Evolutionary conservation across 257 asterid genomes (phyloP).

Genomic region (Coffea canephora): DNA sequence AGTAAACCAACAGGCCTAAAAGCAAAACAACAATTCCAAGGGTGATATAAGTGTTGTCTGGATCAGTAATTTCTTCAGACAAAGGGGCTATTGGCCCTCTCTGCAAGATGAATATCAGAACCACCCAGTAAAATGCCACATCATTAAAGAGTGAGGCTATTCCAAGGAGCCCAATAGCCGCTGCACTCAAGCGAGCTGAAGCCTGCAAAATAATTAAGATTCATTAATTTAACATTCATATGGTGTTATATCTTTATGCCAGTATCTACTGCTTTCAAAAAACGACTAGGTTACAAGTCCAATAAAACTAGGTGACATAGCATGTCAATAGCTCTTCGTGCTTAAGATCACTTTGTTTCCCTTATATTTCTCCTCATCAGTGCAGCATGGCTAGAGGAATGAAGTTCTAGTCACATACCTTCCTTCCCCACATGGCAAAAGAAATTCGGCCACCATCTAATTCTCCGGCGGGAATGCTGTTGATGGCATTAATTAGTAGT

Average conservation of each 20-base stretch:
- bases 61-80: constrained; percentile 79
- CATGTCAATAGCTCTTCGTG: not conserved
- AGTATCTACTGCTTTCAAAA: not conserved
- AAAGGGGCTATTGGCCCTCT: constrained; percentile 93
- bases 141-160: constrained; percentile 69
- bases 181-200: constrained; percentile 61
- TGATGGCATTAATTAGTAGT: constrained; percentile 85
- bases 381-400: not conserved
- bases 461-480: constrained; percentile 98
- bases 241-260: not conserved
- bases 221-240: not conserved
- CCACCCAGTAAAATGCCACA: constrained; percentile 93
- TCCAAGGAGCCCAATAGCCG: constrained; percentile 78
- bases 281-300: not conserved
- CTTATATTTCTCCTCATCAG: not conserved
- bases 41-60: constrained; percentile 52
- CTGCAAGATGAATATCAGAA: constrained; percentile 85
- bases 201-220: constrained; percentile 41
- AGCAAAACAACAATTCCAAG: constrained; percentile 65
- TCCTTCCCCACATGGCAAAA: constrained; percentile 92
- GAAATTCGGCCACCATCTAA: constrained; percentile 93
- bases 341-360: not conserved
- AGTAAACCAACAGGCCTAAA: constrained; percentile 72
- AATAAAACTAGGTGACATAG: not conserved
- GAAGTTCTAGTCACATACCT: constrained; percentile 43